Evolutionary conservation across 192 early-diverging fungal species (phyloP).

Genomic region (Physocladia obscura): DNA sequence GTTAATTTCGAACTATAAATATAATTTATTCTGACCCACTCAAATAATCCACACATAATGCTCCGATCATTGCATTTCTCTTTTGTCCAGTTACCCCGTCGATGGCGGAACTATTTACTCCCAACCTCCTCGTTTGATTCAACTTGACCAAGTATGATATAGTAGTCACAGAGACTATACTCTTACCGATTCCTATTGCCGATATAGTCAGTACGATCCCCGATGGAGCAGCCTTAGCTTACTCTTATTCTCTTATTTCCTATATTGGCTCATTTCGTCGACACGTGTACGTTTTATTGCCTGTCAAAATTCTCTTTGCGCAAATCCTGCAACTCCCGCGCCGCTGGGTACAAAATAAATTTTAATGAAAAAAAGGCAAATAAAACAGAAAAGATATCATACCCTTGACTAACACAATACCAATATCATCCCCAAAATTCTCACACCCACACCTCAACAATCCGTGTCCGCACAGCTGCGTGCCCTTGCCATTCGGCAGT

Average conservation of each 20-base stretch:
- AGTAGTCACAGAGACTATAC: slow-evolving; percentile 18
- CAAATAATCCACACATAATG: slow-evolving; percentile 15
- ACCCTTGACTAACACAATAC: too few species aligned
- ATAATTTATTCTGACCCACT: slow-evolving; percentile 14
- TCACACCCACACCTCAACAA: slow-evolving; percentile 12
- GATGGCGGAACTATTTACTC: too few species aligned
- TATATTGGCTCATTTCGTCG: background rate
- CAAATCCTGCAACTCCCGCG: slow-evolving; percentile 14
- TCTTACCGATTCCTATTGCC: background rate
- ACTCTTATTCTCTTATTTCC: too few species aligned
- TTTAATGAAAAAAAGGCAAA: too few species aligned
- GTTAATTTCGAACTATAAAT: too few species aligned
- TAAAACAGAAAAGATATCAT: too few species aligned
- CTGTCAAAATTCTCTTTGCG: slow-evolving; percentile 18
- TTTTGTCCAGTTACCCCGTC: background rate
- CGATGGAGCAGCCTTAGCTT: too few species aligned
- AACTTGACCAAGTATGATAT: slow-evolving; percentile 22
- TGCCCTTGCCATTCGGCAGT: slow-evolving; percentile 22
- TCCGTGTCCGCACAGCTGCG: slow-evolving; percentile 4
- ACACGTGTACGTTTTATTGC: slow-evolving; percentile 11
- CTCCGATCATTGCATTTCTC: slow-evolving; percentile 4
- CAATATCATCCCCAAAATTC: too few species aligned
- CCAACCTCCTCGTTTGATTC: background rate
- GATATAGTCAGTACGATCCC: background rate
- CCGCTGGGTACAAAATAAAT: background rate